Base-by-base conservation (phyloP, 305 asterid species). In the Solanum hybrid region DNA sequence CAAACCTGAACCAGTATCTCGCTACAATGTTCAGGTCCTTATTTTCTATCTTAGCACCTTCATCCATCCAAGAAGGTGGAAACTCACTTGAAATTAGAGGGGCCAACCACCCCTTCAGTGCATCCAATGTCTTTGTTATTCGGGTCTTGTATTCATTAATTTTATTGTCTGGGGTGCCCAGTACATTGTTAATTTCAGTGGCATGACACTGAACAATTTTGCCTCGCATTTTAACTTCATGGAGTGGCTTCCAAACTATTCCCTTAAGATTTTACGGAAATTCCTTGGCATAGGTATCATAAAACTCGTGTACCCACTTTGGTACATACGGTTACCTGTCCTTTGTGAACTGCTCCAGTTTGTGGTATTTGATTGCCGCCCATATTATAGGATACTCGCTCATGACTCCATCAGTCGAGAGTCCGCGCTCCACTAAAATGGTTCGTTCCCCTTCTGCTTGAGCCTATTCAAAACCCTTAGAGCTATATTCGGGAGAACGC, bases 371-470 rank as follows among this genome's bases (percentile, higher is more conserved):
- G 68, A 51, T 51, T 51, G n/a, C 1, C 68, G 0, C 68, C n/a
- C 68, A 15, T 15, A 15, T 15, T 51, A 0, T 1, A 5, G 1
- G 68, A 51, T 51, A 51, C 68, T 51, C 8, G 0, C n/a, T 51
- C 68, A 51, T 51, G 3, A 51, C 68, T 51, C 68, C 9, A 5
- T 51, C 9, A 51, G 68, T 51, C 9, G 3, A 51, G 68, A 51
- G n/a, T 51, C 2, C 0, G n/a, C 0, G 0, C 68, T 51, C 9
- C 0, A 0, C 1, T 6, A 51, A 51, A 51, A 15, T 51, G n/a
- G 68, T 51, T 5, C 0, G 0, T 51, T 51, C 68, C 68, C 68
- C 3, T 51, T 51, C 9, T 51, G 0, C 68, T 51, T 51, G 68
- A 15, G 68, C n/a, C n/a, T 51, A 51, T 51, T 51, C n/a, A 51